Base-by-base conservation (phyloP, 768 basidiomycete genomes). In the Trametes sanguinea region DNA sequence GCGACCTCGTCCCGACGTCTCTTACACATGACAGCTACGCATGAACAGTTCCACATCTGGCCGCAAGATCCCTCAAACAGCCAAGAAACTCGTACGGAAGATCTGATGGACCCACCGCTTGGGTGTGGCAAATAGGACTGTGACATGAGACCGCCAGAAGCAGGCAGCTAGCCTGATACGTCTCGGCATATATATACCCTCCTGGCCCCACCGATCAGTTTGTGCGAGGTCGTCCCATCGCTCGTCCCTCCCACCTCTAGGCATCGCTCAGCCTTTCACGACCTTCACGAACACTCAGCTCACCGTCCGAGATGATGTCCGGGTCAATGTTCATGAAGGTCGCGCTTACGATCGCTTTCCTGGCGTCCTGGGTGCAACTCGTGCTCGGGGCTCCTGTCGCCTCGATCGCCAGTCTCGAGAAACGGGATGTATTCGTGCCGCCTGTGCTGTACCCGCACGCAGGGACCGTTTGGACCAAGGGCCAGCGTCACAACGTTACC, bases 401-500 rank as follows among this genome's bases (percentile, higher is more conserved):
- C 27, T 16, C 10, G 2, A 37, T 8, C 11, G 57, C 51, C 39
- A 29, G 47, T 35, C 44, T 53, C 10, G 51, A 50, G 39, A 59
- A 52, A 54, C 54, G 63, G 22, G 63, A 64, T 39, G 58, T 64
- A 17, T 64, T 64, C 55, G 57, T 60, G 8, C 63, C 63, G 11
- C 57, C 57, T 7, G 63, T 64, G 53, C 58, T 64, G 40, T 64
- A 64, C 58, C 63, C 63, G 13, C 63, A 60, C 54, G 54, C 58
- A 11, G 63, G 63, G 42, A 64, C 63, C 6, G 63, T 64, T 13
- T 64, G 63, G 63, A 32, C n/a, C 17, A 44, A 55, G 48, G 63
- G 63, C 42, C 58, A 64, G 48, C 39, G 54, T 10, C 63, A 64
- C 59, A 64, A 64, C 44, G 58, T 64, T 4, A 64, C 63, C 37